Percentiles rank a stretch among this genome's conserved stretches.
Conservation (phyloP, 495 filamentous ascomycete species). For the Tuber melanosporum region DNA sequence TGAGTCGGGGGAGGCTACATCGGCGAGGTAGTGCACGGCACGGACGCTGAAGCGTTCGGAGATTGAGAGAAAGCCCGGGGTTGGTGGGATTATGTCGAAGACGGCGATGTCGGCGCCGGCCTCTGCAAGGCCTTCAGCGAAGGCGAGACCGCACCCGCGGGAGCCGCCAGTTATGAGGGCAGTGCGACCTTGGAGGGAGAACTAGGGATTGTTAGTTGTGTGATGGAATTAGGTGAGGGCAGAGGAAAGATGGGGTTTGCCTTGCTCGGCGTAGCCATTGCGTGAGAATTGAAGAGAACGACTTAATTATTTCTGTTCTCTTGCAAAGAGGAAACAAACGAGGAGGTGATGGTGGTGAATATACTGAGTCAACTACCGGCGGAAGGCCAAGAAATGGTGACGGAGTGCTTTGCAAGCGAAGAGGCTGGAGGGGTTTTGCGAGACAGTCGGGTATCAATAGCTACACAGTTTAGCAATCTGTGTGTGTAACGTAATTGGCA, state of each 20-base stretch:
- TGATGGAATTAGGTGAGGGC: not conserved
- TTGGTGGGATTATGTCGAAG: constrained; percentile 44
- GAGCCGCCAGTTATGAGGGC: constrained; percentile 88
- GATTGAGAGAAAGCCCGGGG: constrained; percentile 39
- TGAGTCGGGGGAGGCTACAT: constrained; percentile 45
- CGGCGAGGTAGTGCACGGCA: constrained; percentile 43
- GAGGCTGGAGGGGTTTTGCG: not conserved
- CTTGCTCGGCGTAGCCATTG: not conserved
- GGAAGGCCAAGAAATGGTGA: not conserved
- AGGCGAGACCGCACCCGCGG: constrained; percentile 64
- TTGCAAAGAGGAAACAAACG: not conserved
- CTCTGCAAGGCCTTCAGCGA: constrained; percentile 40
- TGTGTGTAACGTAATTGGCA: not conserved
- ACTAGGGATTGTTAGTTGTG: constrained; percentile 62
- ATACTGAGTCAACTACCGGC: not conserved
- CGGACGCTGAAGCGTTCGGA: constrained; percentile 42
- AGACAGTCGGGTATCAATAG: not conserved
- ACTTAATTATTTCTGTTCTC: not conserved
- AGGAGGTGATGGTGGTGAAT: not conserved
- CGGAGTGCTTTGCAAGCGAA: not conserved
- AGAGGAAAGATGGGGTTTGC: not conserved
- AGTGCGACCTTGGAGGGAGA: constrained; percentile 82
- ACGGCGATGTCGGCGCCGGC: constrained; percentile 42
- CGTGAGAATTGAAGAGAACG: not conserved
- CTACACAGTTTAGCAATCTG: not conserved